These are phyloP conservation scores for Nepenthes mirabilis DNA, from an alignment of 148 eudicot genomes.

Conservation along the genomic window DNA sequence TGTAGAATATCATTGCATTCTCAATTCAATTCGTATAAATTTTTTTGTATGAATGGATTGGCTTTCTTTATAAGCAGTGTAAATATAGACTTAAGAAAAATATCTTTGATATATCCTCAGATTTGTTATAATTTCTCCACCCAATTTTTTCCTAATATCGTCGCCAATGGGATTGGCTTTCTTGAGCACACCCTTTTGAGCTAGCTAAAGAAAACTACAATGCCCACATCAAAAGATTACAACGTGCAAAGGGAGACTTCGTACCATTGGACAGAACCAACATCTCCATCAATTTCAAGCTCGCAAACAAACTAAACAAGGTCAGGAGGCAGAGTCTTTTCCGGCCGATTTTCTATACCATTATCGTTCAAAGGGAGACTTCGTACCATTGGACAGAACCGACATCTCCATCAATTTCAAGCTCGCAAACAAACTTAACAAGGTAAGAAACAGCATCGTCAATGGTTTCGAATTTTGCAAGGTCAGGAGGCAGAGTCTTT, in stretches of 20 bases:
- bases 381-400: slow-evolving; percentile 86
- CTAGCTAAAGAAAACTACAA: too few species aligned
- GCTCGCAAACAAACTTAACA: slow-evolving; percentile 75
- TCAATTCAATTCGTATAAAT: too few species aligned
- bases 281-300: slow-evolving; percentile 84
- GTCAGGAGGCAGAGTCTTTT: slow-evolving; percentile 52
- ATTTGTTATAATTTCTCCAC: too few species aligned
- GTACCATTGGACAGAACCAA: slow-evolving; percentile 84
- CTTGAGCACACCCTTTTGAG: too few species aligned
- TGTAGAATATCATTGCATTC: too few species aligned
- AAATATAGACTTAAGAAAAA: too few species aligned
- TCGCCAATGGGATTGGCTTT: too few species aligned
- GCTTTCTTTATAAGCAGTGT: too few species aligned
- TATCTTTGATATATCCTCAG: too few species aligned
- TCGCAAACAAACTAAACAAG: slow-evolving; percentile 75
- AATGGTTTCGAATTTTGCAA: slow-evolving; percentile 41
- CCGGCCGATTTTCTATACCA: slow-evolving; percentile 62
- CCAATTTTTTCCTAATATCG: too few species aligned
- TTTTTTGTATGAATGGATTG: too few species aligned
- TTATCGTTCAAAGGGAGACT: slow-evolving; percentile 22
- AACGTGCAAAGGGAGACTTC: slow-evolving; percentile 26
- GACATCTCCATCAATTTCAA: slow-evolving; percentile 81
- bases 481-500: slow-evolving; percentile 56
- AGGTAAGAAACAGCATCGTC: slow-evolving; percentile 68
- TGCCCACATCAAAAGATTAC: too few species aligned